Evolutionary conservation across 2,329 filamentous ascomycete genomes (phyloP), one percentile per base, ranked within the genome.

Genomic region (Claviceps sp.): DNA sequence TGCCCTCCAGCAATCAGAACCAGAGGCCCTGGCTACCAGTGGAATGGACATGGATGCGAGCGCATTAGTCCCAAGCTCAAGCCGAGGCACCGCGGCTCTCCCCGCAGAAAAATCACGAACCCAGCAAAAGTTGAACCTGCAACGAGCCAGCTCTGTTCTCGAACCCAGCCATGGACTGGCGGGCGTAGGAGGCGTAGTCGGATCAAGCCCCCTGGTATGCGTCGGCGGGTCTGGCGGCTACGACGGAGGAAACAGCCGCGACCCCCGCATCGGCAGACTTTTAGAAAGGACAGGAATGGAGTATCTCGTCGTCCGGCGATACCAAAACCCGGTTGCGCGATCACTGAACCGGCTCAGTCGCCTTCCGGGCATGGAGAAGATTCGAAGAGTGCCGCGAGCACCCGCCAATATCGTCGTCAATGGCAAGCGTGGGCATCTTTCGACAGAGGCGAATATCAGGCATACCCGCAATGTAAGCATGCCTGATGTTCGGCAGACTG

Each of bases 101-200:
- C 65, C 72, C 1, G 73, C 75, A 1, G 76, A 80, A 53, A 74
- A 78, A 57, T 86, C 82, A 50, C 76, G 85, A 14, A 86, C 83
- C 1, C 83, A 88, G 65, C 83, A 88, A 63, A 88, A 88, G 60
- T 71, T 88, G 14, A 83, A 86, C 66, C 73, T 88, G 1, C 83
- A 88, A 61, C 77, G 85, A 39, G 84, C 83, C 34, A 85, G 82
- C 61, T 86, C 83, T 3, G 79, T 78, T 56, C 82, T 88, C 47
- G 84, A 88, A 58, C 80, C 80, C 0, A 69, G 77, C 34, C 77
- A 82, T 67, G 54, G 61, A 4, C 62, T 66, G 0, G 52, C 61
- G 1, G 63, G 61, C 17, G 61, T 63, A 26, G 62, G 61, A 6
- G 70, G 72, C 5, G 66, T 68, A 1, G 66, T 68, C 7, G 71